Percentiles rank a stretch among this genome's conserved stretches.
These are phyloP conservation scores for Syncephalastrum contaminatum DNA, from an alignment of 371 early-diverging fungal genomes.

Conservation along the genomic window DNA sequence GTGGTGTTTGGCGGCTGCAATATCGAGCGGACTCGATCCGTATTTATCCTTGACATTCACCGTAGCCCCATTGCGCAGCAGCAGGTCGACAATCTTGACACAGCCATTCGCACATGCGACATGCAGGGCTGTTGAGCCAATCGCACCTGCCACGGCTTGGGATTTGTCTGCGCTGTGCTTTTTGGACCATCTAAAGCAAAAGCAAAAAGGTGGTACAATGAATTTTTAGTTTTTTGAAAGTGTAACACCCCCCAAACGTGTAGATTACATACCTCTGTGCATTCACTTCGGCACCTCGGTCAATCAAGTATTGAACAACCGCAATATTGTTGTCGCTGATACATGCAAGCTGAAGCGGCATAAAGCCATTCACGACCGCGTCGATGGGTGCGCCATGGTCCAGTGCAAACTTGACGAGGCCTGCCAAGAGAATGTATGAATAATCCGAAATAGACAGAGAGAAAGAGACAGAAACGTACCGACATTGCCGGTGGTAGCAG, in stretches of 20 bases:
- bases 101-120: conserved; percentile 76
- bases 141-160: conserved; percentile 46
- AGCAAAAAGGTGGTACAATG: not conserved
- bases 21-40: conserved; percentile 58
- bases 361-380: conserved; percentile 66
- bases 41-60: conserved; percentile 64
- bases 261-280: conserved; percentile 47
- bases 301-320: conserved; percentile 69
- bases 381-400: conserved; percentile 73
- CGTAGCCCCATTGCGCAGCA: conserved; percentile 62
- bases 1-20: conserved; percentile 61
- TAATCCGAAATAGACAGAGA: not conserved
- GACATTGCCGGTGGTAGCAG: conserved; percentile 64
- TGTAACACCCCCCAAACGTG: not conserved
- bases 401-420: conserved; percentile 69
- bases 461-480: conserved; percentile 30
- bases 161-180: conserved; percentile 33
- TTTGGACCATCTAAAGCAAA: conserved; percentile 26
- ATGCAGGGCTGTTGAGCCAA: conserved; percentile 72
- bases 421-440: conserved; percentile 20
- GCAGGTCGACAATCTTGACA: conserved; percentile 53
- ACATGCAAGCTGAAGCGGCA: conserved; percentile 72
- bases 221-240: not conserved
- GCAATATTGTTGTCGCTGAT: conserved; percentile 62
- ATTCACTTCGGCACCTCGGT: conserved; percentile 73